Conservation (phyloP, 495 filamentous ascomycete genomes). For the Chaetomidium leptoderma region DNA sequence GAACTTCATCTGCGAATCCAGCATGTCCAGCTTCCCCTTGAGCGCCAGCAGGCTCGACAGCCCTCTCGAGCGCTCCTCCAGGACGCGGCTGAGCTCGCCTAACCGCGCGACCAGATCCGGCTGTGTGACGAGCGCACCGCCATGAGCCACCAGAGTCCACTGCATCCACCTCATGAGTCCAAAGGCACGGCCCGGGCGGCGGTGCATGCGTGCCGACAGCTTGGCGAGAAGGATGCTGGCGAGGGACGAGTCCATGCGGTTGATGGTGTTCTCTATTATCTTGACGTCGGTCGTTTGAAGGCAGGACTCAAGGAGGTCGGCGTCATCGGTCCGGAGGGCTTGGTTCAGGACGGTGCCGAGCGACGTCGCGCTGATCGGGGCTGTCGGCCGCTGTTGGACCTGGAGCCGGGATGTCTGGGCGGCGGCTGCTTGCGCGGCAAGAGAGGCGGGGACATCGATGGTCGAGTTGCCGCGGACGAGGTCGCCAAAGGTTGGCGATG, state of each 20-base stretch:
- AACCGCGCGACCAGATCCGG: conserved; percentile 73
- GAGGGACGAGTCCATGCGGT: conserved; percentile 79
- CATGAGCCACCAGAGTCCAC: conserved; percentile 92
- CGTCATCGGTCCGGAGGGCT: conserved; percentile 86
- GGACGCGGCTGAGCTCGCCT: conserved; percentile 69
- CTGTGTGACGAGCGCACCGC: conserved; percentile 81
- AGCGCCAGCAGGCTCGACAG: conserved; percentile 79
- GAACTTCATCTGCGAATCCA: conserved; percentile 79
- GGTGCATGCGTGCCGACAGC: conserved; percentile 81
- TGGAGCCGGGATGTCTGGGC: conserved; percentile 31
- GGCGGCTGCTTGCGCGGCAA: conserved; percentile 40
- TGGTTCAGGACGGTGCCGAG: conserved; percentile 87
- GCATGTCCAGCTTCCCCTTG: conserved; percentile 88
- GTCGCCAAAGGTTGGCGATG: conserved; percentile 78
- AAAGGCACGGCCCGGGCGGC: conserved; percentile 81
- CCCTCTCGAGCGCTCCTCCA: conserved; percentile 77
- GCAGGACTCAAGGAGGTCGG: conserved; percentile 82
- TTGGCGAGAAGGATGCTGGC: conserved; percentile 73
- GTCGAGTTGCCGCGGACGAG: conserved; percentile 69
- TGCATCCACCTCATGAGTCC: conserved; percentile 95
- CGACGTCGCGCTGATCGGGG: conserved; percentile 68
- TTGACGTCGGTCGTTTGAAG: conserved; percentile 69
- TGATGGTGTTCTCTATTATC: conserved; percentile 80
- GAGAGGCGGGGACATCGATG: conserved; percentile 69
- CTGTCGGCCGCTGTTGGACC: conserved; percentile 37